Percentiles rank a stretch among this genome's conserved stretches.
These are phyloP conservation scores for Verticillium tricorpus DNA, from an alignment of 2,329 filamentous ascomycete species.

Conservation along the genomic window DNA sequence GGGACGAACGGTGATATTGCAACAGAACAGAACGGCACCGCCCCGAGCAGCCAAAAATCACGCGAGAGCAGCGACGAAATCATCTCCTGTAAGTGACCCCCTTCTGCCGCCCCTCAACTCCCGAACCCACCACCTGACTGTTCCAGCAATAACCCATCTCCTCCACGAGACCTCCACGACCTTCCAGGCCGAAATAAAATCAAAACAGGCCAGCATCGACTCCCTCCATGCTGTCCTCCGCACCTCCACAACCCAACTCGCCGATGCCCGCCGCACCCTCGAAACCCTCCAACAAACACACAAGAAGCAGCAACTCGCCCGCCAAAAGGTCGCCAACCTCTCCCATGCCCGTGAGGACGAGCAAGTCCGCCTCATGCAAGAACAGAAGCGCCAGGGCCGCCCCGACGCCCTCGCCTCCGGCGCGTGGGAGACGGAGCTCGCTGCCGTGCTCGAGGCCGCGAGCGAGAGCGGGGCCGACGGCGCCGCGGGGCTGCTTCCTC, in stretches of 20 bases:
- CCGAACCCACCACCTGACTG: neutral
- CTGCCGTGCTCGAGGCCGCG: constrained; percentile 39
- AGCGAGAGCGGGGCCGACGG: constrained; percentile 29
- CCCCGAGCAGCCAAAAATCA: constrained; percentile 49
- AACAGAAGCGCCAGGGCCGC: constrained; percentile 30
- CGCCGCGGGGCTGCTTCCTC: constrained; percentile 47
- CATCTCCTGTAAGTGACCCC: constrained; percentile 61
- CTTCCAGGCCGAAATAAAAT: constrained; percentile 74
- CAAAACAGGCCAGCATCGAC: constrained; percentile 81
- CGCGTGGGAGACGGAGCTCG: constrained; percentile 52
- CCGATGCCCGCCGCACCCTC: constrained; percentile 69
- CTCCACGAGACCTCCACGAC: constrained; percentile 73
- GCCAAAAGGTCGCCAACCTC: constrained; percentile 75
- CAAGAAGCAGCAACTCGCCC: constrained; percentile 59
- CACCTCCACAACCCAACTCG: constrained; percentile 72
- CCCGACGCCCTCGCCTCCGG: constrained; percentile 40
- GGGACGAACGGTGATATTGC: constrained; percentile 35
- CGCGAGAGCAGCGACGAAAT: constrained; percentile 76
- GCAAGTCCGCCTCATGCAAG: constrained; percentile 42
- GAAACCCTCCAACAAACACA: constrained; percentile 65
- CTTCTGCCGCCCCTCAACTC: neutral
- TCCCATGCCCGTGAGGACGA: constrained; percentile 69
- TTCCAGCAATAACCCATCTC: constrained; percentile 72
- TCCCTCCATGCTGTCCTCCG: constrained; percentile 76
- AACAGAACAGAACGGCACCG: constrained; percentile 37